Base-by-base conservation (phyloP, 78 protist genomes). In the Dictyostelium capitatum region DNA sequence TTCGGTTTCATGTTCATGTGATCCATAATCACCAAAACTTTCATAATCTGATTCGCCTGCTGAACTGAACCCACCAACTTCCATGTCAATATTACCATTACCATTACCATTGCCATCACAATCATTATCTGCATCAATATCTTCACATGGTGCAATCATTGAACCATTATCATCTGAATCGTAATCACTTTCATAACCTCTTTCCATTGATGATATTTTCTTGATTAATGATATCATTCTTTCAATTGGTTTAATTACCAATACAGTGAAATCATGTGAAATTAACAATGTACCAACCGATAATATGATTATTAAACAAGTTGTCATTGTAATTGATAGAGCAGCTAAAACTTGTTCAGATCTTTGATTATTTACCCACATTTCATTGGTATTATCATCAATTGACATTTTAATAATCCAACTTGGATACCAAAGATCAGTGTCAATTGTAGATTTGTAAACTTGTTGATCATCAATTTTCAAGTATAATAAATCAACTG, bases 191-290 rank as follows among this genome's bases (percentile, higher is more conserved):
- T 46, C 90, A 65, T 77, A 54, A 2, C 82, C 78, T 47, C 93
- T 19, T 46, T 87, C 93, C 93, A 87, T 87, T 20, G 93, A 74
- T 8, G 78, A 57, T 20, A 87, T 87, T 54, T 74, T 87, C 47
- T 87, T 87, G n/a, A 87, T 87, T 32, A 87, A 70, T 10, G 84
- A 59, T 4, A 87, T 50, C 93, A 87, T 87, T 46, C 93, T 51
- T 50, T 87, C 93, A 23, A 87, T 87, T 50, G 93, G 93, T 30
- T 87, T 74, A 15, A 87, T 87, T 19, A 87, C 93, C 15, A 87
- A 46, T 0, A 17, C 1, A n/a, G 77, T 83, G 67, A 87, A 87
- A 62, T 87, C 78, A 2, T 70, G 23, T 7, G 93, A 87, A 20
- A 87, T 41, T 41, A 87, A 77, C 9, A 78, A 37, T 1, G 77